Percentiles rank a stretch among this genome's conserved stretches.
phyloP scores from a whole-genome alignment of 2,329 filamentous ascomycete genomes.

The Beauveria bassiana region DNA sequence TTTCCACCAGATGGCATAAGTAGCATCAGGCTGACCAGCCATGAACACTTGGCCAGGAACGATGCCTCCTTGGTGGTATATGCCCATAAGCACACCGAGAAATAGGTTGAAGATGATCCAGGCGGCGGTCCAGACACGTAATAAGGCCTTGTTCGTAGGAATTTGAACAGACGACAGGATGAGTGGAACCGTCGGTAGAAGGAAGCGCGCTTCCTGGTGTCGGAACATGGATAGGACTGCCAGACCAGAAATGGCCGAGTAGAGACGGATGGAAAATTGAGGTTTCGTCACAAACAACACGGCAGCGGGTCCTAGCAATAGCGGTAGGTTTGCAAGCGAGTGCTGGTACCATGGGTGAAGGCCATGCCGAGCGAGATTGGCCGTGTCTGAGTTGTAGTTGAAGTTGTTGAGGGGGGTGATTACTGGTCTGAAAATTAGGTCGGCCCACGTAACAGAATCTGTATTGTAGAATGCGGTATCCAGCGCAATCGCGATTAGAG shows the following conservation, averaged over 20 bases:
- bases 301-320: constrained; percentile 64
- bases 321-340: constrained; percentile 60
- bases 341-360: constrained; percentile 76
- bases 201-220: constrained; percentile 74
- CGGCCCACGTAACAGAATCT: constrained; percentile 55
- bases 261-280: constrained; percentile 53
- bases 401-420: constrained; percentile 75
- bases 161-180: constrained; percentile 65
- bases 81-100: constrained; percentile 67
- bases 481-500: constrained; percentile 64
- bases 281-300: constrained; percentile 51
- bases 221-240: constrained; percentile 65
- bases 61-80: constrained; percentile 74
- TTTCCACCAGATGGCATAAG: constrained; percentile 75
- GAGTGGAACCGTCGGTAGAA: constrained; percentile 69
- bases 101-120: constrained; percentile 66
- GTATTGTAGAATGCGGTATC: constrained; percentile 79
- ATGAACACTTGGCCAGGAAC: constrained; percentile 70
- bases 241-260: constrained; percentile 66
- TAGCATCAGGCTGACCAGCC: constrained; percentile 60
- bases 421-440: constrained; percentile 56
- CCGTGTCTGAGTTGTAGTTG: constrained; percentile 61
- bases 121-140: constrained; percentile 47
- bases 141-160: constrained; percentile 43
- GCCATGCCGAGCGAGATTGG: constrained; percentile 68